These are phyloP conservation scores for Bruguiera parviflora DNA, from an alignment of 345 rosid genomes.

Conservation along the genomic window DNA sequence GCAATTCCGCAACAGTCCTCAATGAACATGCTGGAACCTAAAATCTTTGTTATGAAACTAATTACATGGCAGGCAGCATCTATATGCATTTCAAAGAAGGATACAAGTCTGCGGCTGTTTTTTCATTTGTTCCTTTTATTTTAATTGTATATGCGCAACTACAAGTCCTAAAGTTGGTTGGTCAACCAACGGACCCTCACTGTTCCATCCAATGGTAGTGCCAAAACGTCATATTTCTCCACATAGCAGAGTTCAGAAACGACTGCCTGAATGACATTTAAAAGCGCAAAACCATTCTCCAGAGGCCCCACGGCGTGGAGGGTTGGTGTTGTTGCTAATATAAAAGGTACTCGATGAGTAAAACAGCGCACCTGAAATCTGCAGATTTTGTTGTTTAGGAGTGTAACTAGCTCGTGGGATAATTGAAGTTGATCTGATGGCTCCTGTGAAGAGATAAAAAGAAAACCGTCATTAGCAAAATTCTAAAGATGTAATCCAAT, in stretches of 20 bases:
- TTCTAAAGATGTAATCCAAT: not conserved
- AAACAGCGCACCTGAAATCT: slow-evolving; percentile 45
- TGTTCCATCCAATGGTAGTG: slow-evolving; percentile 68
- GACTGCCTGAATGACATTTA: slow-evolving; percentile 38
- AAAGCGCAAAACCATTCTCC: not conserved
- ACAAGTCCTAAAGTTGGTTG: slow-evolving; percentile 41
- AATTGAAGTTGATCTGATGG: slow-evolving; percentile 41
- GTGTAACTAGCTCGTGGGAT: slow-evolving; percentile 53
- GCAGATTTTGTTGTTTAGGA: slow-evolving; percentile 46
- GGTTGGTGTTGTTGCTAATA: too few relatives aligned
- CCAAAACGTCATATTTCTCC: slow-evolving; percentile 67
- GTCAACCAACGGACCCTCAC: slow-evolving; percentile 52
- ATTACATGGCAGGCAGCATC: too few relatives aligned
- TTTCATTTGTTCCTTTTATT: not conserved
- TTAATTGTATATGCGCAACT: not conserved
- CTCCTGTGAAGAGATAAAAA: slow-evolving; percentile 29
- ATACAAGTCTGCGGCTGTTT: not conserved
- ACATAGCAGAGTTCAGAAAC: slow-evolving; percentile 76
- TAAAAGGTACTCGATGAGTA: not conserved
- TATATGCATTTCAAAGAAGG: too few relatives aligned
- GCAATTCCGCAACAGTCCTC: too few relatives aligned
- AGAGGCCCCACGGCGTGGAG: not conserved
- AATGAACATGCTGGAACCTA: too few relatives aligned
- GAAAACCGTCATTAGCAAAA: not conserved
- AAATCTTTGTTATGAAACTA: too few relatives aligned